These are phyloP conservation scores for Ophiostoma angusticollis DNA, from an alignment of 2,329 filamentous ascomycete species.

Conservation along the genomic window DNA sequence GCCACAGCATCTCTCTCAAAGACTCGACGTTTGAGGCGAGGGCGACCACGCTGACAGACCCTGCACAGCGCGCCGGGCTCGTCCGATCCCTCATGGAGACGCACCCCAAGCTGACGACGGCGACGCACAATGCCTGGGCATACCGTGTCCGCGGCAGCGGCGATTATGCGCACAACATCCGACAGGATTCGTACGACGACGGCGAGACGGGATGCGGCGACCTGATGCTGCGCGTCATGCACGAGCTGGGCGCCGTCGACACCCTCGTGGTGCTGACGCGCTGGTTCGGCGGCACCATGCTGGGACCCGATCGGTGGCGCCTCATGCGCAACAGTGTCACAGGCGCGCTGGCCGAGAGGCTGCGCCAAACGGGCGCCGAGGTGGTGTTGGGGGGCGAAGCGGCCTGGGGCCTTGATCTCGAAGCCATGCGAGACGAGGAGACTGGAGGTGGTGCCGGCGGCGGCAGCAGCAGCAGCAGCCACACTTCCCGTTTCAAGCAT, in stretches of 20 bases:
- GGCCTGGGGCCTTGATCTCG: conserved; percentile 47
- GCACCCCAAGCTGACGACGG: conserved; percentile 37
- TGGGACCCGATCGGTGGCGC: conserved; percentile 49
- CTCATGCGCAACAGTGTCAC: conserved; percentile 46
- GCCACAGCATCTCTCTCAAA: conserved; percentile 37
- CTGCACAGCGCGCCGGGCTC: conserved; percentile 28
- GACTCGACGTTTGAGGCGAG: conserved; percentile 46
- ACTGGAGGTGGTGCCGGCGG: conserved; percentile 8
- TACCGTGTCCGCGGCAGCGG: conserved; percentile 24
- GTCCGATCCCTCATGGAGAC: conserved; percentile 35
- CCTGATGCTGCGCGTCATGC: conserved; percentile 41
- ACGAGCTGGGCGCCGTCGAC: conserved; percentile 36
- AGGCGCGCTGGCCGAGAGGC: conserved; percentile 39
- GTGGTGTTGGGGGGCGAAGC: conserved; percentile 36
- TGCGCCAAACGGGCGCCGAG: conserved; percentile 29
- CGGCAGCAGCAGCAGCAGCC: conserved; percentile 9
- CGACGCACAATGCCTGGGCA: conserved; percentile 47
- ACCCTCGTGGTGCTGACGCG: conserved; percentile 46
- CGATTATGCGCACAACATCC: conserved; percentile 15
- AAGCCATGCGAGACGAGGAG: conserved; percentile 32
- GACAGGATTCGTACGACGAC: conserved; percentile 44
- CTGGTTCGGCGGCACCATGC: conserved; percentile 50
- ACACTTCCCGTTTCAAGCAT: conserved; percentile 9
- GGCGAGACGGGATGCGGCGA: conserved; percentile 48
- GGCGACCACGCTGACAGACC: conserved; percentile 27